Base-by-base conservation (phyloP, 305 asterid species). In the Petunia hybrid region DNA sequence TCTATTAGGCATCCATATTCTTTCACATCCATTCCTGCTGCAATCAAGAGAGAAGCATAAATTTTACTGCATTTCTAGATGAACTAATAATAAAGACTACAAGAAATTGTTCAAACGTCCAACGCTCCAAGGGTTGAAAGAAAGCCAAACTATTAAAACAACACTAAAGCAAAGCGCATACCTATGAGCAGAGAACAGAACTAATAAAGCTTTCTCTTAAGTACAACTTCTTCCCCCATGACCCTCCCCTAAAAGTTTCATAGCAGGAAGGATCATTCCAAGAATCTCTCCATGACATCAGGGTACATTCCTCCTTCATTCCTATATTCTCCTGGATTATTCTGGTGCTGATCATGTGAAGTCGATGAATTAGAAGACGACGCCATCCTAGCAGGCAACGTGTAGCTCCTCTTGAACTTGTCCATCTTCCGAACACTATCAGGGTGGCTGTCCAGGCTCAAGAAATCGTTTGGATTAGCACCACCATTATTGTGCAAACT, bases 231-330 rank as follows among this genome's bases (percentile, higher is more conserved):
- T 43, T 22, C 78, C 40, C 70, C 81, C 78, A 63, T 45, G 74
- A 67, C 43, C 78, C 80, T 53, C 55, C 62, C 60, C 31, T 22
- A 22, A 22, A 22, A 22, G 31, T 8, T 83, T 82, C 56, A 85
- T 71, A 65, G 84, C 86, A 80, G 60, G 84, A 87, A 86, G 85
- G 86, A 86, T 81, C 82, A 87, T 31, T 86, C 92, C 90, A 88
- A 79, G 88, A 91, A 91, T 82, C 92, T 91, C 77, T 91, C 99
- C 99, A 94, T 91, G 59, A 88, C 96, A 87, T 94, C 99, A 5
- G 89, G 79, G 82, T 91, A 94, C 97, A 92, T 90, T 81, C 91
- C 97, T 1, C 86, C 86, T 81, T 91, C 97, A 67, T 88, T 89
- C 88, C 95, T 83, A 82, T 92, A 91, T 79, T 93, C 98, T 61